A percentile compares a stretch with the other conserved stretches of the same genome.
phyloP scores from a whole-genome alignment of 768 basidiomycete genomes.

The Dendrothele bispora region DNA sequence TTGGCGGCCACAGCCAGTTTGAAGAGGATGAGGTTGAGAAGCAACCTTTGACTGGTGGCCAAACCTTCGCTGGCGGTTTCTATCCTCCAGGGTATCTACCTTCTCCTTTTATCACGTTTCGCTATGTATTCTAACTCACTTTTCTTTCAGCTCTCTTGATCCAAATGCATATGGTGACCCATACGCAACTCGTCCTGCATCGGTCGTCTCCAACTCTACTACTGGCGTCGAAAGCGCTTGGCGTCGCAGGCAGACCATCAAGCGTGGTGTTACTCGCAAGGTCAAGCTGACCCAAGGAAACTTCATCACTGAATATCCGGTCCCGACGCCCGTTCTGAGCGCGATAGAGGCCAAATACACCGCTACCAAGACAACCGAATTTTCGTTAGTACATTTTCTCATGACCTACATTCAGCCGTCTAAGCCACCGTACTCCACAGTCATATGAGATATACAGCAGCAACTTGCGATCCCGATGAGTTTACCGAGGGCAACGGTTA shows the following conservation, averaged over 20 bases:
- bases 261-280: slow-evolving; percentile 70
- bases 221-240: slow-evolving; percentile 61
- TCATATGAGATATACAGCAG: slow-evolving; percentile 94
- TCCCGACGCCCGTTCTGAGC: slow-evolving; percentile 62
- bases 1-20: slow-evolving; percentile 46
- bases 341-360: slow-evolving; percentile 67
- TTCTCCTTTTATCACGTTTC: not conserved
- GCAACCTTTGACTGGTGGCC: slow-evolving; percentile 65
- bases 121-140: slow-evolving; percentile 8
- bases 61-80: slow-evolving; percentile 57
- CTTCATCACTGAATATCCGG: slow-evolving; percentile 70
- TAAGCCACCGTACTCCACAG: slow-evolving; percentile 29
- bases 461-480: slow-evolving; percentile 89
- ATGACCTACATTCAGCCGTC: not conserved
- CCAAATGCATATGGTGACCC: slow-evolving; percentile 69
- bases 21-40: slow-evolving; percentile 80
- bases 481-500: slow-evolving; percentile 79
- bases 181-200: slow-evolving; percentile 50
- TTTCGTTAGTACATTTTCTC: slow-evolving; percentile 50
- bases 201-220: slow-evolving; percentile 52
- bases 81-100: slow-evolving; percentile 74
- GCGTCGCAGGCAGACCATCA: slow-evolving; percentile 66
- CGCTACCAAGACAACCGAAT: slow-evolving; percentile 60
- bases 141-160: slow-evolving; percentile 42
- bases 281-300: slow-evolving; percentile 77